Conservation (phyloP, 148 eudicot species). For the Hydrangea macrophylla region DNA sequence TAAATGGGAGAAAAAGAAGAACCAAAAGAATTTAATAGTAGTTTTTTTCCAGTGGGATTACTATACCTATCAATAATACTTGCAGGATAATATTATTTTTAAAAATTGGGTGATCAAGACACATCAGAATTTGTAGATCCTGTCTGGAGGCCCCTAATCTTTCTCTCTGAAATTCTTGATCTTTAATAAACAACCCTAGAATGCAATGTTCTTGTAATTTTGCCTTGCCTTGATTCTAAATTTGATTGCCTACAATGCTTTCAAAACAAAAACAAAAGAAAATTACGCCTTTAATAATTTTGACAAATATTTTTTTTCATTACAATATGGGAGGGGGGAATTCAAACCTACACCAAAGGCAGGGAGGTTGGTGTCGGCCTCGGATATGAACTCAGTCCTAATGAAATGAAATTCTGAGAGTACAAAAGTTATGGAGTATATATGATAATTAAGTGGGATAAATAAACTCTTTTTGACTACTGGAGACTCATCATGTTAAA, state of each 20-base stretch:
- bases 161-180: slow-evolving; percentile 2
- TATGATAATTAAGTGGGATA: no score
- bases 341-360: no score
- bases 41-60: slow-evolving; percentile 18
- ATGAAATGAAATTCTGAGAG: no score
- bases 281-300: no score
- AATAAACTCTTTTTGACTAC: no score
- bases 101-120: slow-evolving; percentile 12
- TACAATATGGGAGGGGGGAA: no score
- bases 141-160: not conserved
- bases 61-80: slow-evolving; percentile 16
- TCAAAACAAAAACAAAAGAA: not conserved
- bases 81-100: slow-evolving; percentile 6
- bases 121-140: slow-evolving; percentile 2
- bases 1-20: not conserved
- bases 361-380: no score
- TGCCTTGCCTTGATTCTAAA: not conserved
- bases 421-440: no score
- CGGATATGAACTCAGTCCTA: no score
- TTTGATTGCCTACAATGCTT: not conserved
- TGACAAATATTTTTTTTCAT: no score
- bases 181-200: not conserved
- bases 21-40: not conserved
- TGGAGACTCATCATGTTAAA: no score
- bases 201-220: not conserved